Conservation (phyloP, 129 eudicot species). For the Artemisia argyi region DNA sequence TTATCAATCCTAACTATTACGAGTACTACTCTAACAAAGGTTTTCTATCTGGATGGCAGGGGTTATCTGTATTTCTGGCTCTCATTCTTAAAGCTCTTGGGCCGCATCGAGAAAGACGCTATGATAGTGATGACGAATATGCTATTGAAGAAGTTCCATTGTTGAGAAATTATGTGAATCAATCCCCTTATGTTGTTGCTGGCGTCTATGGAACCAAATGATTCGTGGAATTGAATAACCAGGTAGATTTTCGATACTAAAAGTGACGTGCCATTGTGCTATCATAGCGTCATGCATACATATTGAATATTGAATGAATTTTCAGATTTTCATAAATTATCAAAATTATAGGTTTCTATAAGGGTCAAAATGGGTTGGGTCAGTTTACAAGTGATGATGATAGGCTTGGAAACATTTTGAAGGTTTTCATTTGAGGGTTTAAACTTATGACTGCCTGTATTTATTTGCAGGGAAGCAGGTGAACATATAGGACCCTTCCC, state of each 20-base stretch:
- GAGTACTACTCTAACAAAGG: not conserved
- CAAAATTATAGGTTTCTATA: no score
- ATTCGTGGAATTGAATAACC: constrained; percentile 45
- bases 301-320: no score
- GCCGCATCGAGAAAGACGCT: constrained; percentile 56
- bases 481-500: not conserved
- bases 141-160: constrained; percentile 68
- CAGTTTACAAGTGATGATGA: no score
- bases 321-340: no score
- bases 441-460: not conserved
- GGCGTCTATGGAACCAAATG: constrained; percentile 57
- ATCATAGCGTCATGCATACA: no score
- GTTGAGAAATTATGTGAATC: constrained; percentile 69
- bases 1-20: no score
- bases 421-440: not conserved
- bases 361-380: no score
- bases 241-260: constrained; percentile 32
- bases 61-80: constrained; percentile 57
- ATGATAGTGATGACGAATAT: constrained; percentile 86
- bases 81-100: constrained; percentile 87
- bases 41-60: constrained; percentile 49
- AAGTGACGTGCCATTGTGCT: not conserved
- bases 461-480: constrained; percentile 11
- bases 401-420: not conserved
- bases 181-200: constrained; percentile 58